Evolutionary conservation across 2,329 filamentous ascomycete genomes (phyloP), one percentile per base, ranked within the genome.

Genomic region (Didymella pomorum): DNA sequence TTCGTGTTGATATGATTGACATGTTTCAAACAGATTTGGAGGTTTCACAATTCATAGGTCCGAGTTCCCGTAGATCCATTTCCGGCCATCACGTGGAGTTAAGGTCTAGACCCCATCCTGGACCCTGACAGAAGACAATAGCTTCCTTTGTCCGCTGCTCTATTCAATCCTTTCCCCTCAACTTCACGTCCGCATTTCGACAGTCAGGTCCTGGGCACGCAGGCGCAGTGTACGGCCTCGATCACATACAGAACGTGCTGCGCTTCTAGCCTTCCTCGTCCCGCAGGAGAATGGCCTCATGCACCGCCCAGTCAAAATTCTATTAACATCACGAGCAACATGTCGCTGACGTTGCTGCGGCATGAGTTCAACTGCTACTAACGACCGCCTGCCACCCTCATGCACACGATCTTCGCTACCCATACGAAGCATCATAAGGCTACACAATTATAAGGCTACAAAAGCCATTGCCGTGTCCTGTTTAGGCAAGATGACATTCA

Each of bases 71-170:
- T 28, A 55, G 37, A 8, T 51, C 39, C n/a, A 29, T 29, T 28
- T 51, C 42, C 47, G 16, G 25, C 33, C 8, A 25, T 51, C 53
- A 50, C 42, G 53, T 51, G 47, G 16, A n/a, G 23, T 23, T 25
- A 2, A 14, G 18, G 16, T 29, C 21, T 41, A 23, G 35, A 28
- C 41, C 23, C 8, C 25, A 10, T 29, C 2, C 23, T 43, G 35
- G 35, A 47, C 44, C 44, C 35, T 26, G 18, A 4, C 16, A 35
- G 29, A n/a, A 21, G 10, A 9, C 41, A 46, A n/a, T 4, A 8
- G 53, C 18, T 25, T 21, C 46, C 41, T 47, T 47, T 56, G 47
- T 51, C 48, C 47, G 54, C 46, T 25, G 46, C 53, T 20, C 23
- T 41, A 46, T 31, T 14, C 8, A 11, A 31, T 10, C 4, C 9